Conservation (phyloP, 2,329 filamentous ascomycete species). For the Fusarium falciforme region DNA sequence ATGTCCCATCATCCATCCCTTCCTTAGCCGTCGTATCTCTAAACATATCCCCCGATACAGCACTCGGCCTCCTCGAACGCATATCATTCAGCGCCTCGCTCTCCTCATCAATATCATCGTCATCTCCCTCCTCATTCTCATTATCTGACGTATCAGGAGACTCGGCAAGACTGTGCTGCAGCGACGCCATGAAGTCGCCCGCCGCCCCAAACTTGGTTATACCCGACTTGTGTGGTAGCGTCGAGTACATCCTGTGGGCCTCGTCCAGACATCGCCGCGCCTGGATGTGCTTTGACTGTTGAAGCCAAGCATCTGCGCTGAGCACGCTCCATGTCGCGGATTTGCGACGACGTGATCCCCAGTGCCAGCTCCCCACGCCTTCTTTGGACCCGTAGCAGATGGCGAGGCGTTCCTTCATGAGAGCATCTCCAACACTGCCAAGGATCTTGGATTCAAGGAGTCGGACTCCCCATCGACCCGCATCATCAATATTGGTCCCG, state of each 20-base stretch:
- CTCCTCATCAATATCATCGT: conserved; percentile 61
- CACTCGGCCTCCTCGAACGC: conserved; percentile 66
- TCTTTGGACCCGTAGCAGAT: conserved; percentile 83
- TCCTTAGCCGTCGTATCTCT: conserved; percentile 45
- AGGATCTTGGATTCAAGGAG: conserved; percentile 83
- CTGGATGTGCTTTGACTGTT: conserved; percentile 79
- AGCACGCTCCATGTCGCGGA: conserved; percentile 90
- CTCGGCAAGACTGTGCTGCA: conserved; percentile 63
- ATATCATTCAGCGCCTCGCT: conserved; percentile 66
- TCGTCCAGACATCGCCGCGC: conserved; percentile 82
- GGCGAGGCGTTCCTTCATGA: conserved; percentile 87
- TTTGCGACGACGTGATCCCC: conserved; percentile 82
- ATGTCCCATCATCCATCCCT: conserved; percentile 35
- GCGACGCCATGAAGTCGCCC: conserved; percentile 61
- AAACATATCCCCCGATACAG: conserved; percentile 63
- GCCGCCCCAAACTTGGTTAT: conserved; percentile 64
- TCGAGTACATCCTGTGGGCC: conserved; percentile 67
- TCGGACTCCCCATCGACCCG: conserved; percentile 84
- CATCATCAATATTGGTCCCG: conserved; percentile 84
- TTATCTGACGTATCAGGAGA: conserved; percentile 53
- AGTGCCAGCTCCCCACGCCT: conserved; percentile 72
- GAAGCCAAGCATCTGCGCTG: conserved; percentile 85
- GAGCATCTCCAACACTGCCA: conserved; percentile 79
- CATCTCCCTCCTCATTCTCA: conserved; percentile 55
- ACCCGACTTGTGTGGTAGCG: conserved; percentile 61